Conservation (phyloP, 176 grass and related monocot genomes). For the Luzula sylvatica region DNA sequence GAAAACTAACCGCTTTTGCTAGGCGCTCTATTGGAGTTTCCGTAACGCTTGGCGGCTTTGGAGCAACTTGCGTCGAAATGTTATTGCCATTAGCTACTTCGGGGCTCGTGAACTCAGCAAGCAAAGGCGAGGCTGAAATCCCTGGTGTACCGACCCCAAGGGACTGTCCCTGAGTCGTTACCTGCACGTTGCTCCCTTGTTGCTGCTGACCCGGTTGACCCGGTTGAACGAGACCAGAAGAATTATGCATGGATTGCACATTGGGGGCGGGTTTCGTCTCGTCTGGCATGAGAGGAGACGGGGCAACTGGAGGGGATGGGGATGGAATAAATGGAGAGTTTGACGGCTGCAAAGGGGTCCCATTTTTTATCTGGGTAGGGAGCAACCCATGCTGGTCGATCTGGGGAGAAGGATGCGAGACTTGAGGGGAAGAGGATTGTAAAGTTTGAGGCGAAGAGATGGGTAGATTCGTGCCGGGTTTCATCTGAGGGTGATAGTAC, state of each 20-base stretch:
- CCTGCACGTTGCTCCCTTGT: too few species aligned
- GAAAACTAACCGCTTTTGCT: slow-evolving; percentile 62
- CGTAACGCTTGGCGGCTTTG: slow-evolving; percentile 48
- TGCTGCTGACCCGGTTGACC: slow-evolving; percentile 29
- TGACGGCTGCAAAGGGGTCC: slow-evolving; percentile 68
- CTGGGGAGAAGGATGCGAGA: slow-evolving; percentile 81
- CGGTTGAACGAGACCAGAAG: slow-evolving; percentile 28
- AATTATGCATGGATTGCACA: slow-evolving; percentile 48
- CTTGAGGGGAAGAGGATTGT: slow-evolving; percentile 93
- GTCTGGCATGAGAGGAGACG: slow-evolving; percentile 75
- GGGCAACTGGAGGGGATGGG: slow-evolving; percentile 67
- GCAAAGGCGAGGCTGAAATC: slow-evolving; percentile 84
- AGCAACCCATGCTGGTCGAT: slow-evolving; percentile 76
- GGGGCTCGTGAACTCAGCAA: slow-evolving; percentile 69
- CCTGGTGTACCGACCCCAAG: slow-evolving; percentile 85
- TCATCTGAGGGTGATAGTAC: slow-evolving; percentile 71
- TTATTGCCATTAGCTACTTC: slow-evolving; percentile 57
- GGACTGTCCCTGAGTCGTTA: slow-evolving; percentile 24
- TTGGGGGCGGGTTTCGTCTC: slow-evolving; percentile 53
- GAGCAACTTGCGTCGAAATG: slow-evolving; percentile 42
- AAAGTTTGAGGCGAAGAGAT: slow-evolving; percentile 90
- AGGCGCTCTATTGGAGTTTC: slow-evolving; percentile 82
- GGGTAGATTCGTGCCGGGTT: slow-evolving; percentile 46
- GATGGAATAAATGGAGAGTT: slow-evolving; percentile 76
- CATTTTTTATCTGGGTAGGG: slow-evolving; percentile 68